These are phyloP conservation scores for Aegilops umbellulata DNA, from an alignment of 176 grass and related monocot genomes.

Conservation along the genomic window DNA sequence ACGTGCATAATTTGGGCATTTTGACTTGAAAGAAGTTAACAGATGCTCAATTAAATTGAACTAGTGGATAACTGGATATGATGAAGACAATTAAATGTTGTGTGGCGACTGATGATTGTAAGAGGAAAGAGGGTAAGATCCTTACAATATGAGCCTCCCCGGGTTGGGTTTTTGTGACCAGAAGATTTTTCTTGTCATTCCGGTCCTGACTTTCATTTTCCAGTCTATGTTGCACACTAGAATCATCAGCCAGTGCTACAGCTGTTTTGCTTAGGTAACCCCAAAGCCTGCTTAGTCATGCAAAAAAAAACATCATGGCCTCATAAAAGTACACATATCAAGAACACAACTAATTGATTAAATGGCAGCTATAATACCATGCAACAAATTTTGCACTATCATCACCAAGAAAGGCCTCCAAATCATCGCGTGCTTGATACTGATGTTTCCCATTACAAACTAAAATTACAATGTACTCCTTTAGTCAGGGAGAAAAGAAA, in stretches of 20 bases:
- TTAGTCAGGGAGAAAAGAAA: constrained; percentile 33
- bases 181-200: constrained; percentile 16
- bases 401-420: constrained; percentile 79
- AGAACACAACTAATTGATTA: constrained; percentile 7
- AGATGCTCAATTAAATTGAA: constrained; percentile 4
- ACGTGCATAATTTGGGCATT: background rate
- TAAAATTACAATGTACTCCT: constrained; percentile 88
- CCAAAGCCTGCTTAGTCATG: constrained; percentile 55
- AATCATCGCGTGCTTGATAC: constrained; percentile 77
- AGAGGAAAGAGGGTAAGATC: constrained; percentile 4
- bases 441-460: constrained; percentile 91
- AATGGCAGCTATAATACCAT: constrained; percentile 52
- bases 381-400: constrained; percentile 74
- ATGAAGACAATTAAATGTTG: background rate
- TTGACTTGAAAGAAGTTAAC: constrained; percentile 12
- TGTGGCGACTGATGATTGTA: constrained; percentile 2
- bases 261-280: constrained; percentile 40
- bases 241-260: constrained; percentile 28
- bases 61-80: constrained; percentile 38
- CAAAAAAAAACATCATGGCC: constrained; percentile 29
- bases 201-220: background rate
- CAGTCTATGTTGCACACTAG: constrained; percentile 10
- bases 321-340: background rate
- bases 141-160: constrained; percentile 25
- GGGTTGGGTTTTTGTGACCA: background rate